phyloP scores from a whole-genome alignment of 306 rosid species.

The Delonix regia region DNA sequence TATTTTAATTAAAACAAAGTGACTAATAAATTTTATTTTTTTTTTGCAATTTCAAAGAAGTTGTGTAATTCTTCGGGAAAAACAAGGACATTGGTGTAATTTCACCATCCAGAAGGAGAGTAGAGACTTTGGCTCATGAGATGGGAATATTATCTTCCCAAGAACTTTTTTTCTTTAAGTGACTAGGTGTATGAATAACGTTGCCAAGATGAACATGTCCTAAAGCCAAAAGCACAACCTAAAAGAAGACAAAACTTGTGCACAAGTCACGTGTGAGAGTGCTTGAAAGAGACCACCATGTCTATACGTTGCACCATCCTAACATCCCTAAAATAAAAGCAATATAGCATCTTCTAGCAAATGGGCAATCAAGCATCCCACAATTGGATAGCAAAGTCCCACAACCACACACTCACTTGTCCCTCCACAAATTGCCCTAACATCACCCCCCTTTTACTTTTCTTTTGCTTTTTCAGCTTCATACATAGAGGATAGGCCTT shows the following conservation, averaged over 20 bases:
- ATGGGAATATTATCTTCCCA: background rate
- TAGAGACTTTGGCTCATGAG: background rate
- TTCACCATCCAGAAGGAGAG: too few species aligned
- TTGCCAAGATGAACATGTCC: too few species aligned
- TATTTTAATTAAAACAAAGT: too few species aligned
- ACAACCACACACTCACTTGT: conserved; percentile 23
- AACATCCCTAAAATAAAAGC: conserved; percentile 14
- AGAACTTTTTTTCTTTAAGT: too few species aligned
- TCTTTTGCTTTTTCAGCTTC: background rate
- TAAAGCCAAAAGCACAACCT: too few species aligned
- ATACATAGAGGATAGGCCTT: background rate
- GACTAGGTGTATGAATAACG: background rate
- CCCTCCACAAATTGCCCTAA: conserved; percentile 19
- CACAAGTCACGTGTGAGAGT: background rate
- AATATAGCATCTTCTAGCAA: conserved; percentile 27
- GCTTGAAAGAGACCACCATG: background rate
- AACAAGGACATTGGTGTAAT: too few species aligned
- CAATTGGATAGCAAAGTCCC: background rate
- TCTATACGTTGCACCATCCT: conserved; percentile 21
- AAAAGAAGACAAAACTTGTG: too few species aligned
- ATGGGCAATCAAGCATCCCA: conserved; percentile 37
- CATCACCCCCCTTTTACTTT: background rate
- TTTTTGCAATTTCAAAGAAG: too few species aligned
- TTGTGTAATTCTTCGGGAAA: too few species aligned
- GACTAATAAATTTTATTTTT: too few species aligned